Conservation (phyloP, 208 protist species). For the Trypanosoma boissoni region DNA sequence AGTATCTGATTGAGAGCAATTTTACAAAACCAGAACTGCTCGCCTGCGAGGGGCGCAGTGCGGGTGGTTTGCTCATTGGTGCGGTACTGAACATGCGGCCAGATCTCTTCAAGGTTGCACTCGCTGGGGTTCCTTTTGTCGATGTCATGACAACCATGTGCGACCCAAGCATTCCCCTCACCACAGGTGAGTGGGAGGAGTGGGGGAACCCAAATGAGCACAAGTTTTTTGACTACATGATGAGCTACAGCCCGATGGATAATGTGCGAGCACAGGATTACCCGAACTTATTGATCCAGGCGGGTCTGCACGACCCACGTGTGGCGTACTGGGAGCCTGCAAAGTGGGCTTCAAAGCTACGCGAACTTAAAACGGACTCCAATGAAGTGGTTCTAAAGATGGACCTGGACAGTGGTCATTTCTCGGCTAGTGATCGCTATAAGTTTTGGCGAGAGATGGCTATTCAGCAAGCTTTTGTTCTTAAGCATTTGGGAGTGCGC, state of each 20-base stretch:
- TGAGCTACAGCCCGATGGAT: slow-evolving; percentile 92
- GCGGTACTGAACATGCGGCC: slow-evolving; percentile 92
- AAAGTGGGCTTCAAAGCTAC: slow-evolving; percentile 88
- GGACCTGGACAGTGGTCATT: slow-evolving; percentile 89
- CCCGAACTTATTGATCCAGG: slow-evolving; percentile 80
- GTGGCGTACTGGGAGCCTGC: slow-evolving; percentile 93
- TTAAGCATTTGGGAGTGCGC: slow-evolving; percentile 78
- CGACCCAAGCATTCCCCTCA: slow-evolving; percentile 90
- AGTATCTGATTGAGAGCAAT: slow-evolving; percentile 72
- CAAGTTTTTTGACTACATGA: slow-evolving; percentile 94
- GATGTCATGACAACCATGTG: slow-evolving; percentile 95
- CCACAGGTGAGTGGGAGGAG: slow-evolving; percentile 91
- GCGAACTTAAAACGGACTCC: slow-evolving; percentile 71
- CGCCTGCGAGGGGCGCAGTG: slow-evolving; percentile 88
- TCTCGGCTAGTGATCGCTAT: slow-evolving; percentile 89
- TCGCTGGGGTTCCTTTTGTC: slow-evolving; percentile 92
- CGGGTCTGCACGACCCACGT: slow-evolving; percentile 84
- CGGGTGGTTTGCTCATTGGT: slow-evolving; percentile 92
- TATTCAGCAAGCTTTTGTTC: slow-evolving; percentile 88
- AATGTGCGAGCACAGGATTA: slow-evolving; percentile 88
- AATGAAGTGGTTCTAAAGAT: slow-evolving; percentile 88
- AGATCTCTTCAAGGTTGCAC: slow-evolving; percentile 78
- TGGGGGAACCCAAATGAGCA: slow-evolving; percentile 95
- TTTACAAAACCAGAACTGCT: slow-evolving; percentile 69
- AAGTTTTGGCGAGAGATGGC: slow-evolving; percentile 85